Evolutionary conservation across 2,329 filamentous ascomycete species (phyloP).

Genomic region (Pseudofabraea citricarpa): DNA sequence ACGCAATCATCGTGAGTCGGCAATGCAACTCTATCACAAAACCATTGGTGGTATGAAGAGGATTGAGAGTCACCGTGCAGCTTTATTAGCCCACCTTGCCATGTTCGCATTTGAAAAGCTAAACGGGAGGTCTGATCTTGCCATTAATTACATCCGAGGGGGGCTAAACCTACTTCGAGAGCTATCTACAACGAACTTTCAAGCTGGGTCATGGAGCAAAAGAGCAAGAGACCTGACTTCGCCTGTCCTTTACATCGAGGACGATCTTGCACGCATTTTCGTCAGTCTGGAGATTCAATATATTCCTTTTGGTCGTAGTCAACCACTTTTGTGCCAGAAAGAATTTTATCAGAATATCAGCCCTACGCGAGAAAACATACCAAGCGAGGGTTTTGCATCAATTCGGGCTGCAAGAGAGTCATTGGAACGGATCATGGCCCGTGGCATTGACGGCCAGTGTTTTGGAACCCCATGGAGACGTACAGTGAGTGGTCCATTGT

Average conservation of each 20-base stretch:
- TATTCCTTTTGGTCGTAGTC: not conserved
- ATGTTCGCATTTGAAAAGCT: not conserved
- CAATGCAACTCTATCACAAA: not conserved
- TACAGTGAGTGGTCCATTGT: not conserved
- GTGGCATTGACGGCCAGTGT: not conserved
- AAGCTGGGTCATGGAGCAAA: not conserved
- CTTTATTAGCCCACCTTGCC: not conserved
- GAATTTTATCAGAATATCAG: constrained; percentile 1
- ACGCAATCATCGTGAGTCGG: not conserved
- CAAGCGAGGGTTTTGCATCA: not conserved
- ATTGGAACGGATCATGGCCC: not conserved
- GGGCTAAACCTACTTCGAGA: not conserved
- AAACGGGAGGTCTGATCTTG: not conserved
- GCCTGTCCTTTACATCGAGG: not conserved
- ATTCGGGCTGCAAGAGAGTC: not conserved
- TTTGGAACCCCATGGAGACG: not conserved
- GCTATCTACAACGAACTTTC: not conserved
- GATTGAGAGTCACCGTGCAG: not conserved
- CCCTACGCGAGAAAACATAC: not conserved
- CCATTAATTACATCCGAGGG: not conserved
- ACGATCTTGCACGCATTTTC: not conserved
- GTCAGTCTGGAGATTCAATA: not conserved
- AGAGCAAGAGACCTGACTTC: not conserved
- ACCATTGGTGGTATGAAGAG: not conserved
- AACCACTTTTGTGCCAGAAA: not conserved